Base-by-base conservation (phyloP, 345 rosid species). In the Anastatica hierochuntica region DNA sequence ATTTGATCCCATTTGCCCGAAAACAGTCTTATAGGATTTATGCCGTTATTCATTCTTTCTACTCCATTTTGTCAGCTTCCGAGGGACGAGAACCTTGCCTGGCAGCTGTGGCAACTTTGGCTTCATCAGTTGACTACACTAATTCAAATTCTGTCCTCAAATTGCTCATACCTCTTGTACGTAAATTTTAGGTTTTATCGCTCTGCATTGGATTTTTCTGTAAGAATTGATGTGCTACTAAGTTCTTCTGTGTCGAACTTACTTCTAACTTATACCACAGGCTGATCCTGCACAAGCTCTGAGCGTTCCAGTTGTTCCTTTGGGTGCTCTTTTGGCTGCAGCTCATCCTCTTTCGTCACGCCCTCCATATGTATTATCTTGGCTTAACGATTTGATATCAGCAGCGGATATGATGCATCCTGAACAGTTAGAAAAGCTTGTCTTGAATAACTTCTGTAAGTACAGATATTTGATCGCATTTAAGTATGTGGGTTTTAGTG, bases 381-480 rank as follows among this genome's bases (percentile, higher is more conserved):
- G 96, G 98, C 81, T 92, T 58, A 85, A 77, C 63, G 11, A 78
- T 56, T 64, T 84, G 70, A 83, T 92, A 79, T 85, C 98, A 55
- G 79, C 95, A 47, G 73, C 79, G 35, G 96, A 85, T 74, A 92
- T 92, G 98, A 88, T 92, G 98, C 94, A 81, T 73, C 96, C 95
- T 13, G 95, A 88, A 66, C 38, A 81, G 79, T 72, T 92, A 60
- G 72, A 92, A 63, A 92, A 85, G 81, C 96, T 92, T 14, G 74
- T 88, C 71, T 51, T 88, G 75, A 92, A 88, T 68, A 92, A 83
- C 73, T 88, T 92, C 54, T 81, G 98, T 92, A 70, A 81, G 96
- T 73, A 43, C 40, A 40, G n/a, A 12, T 6, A 23, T 34, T 24
- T 23, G 49, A 37, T 52, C 62, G 63, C 52, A 33, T 16, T 52